Evolutionary conservation across 768 basidiomycete species (phyloP).

Genomic region (Collybia sordida): DNA sequence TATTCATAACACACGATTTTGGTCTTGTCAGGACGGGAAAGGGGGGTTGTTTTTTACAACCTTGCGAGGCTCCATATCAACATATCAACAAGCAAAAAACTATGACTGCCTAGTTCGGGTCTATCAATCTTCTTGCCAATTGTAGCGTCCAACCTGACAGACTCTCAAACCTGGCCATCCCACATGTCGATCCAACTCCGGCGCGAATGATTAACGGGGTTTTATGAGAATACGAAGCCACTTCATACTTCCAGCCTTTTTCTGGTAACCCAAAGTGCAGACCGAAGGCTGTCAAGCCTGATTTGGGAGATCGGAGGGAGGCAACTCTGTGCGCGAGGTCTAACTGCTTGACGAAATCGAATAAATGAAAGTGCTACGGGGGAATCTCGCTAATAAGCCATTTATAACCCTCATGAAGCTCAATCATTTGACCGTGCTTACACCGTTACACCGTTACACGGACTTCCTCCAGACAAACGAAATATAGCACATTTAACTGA

Average conservation of each 20-base stretch:
- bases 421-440: too few species aligned
- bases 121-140: constrained; percentile 19
- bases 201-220: constrained; percentile 22
- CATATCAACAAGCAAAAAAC: background rate
- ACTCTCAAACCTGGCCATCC: constrained; percentile 31
- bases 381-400: too few species aligned
- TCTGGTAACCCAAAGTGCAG: constrained; percentile 30
- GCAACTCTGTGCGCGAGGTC: constrained; percentile 41
- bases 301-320: constrained; percentile 35
- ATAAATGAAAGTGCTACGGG: constrained; percentile 62
- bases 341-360: constrained; percentile 37
- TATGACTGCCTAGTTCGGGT: background rate
- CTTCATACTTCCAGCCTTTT: constrained; percentile 21
- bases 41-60: background rate
- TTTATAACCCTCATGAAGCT: too few species aligned
- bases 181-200: constrained; percentile 36
- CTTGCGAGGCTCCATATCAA: background rate
- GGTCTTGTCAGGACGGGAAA: too few species aligned
- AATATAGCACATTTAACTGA: too few species aligned
- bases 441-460: too few species aligned
- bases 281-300: constrained; percentile 49
- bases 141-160: constrained; percentile 26
- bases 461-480: too few species aligned
- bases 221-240: too few species aligned
- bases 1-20: too few species aligned